Conservation (phyloP, 352 stramenopile species). For the Pythium monospermum region DNA sequence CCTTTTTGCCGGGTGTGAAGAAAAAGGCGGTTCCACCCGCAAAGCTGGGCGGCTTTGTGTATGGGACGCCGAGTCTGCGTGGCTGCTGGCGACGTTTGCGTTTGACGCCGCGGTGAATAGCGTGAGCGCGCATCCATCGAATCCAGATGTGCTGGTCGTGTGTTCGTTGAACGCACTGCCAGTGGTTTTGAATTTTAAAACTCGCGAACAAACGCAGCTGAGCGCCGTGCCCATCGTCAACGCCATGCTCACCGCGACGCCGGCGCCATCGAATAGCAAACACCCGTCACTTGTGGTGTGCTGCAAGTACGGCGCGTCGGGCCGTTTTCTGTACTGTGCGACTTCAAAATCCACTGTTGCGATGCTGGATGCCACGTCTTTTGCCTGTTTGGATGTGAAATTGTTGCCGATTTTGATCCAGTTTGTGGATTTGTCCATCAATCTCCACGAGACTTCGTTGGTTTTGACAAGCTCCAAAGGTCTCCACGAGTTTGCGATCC, state of each 20-base stretch:
- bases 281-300: conserved; percentile 50
- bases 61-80: conserved; percentile 59
- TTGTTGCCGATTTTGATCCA: conserved; percentile 54
- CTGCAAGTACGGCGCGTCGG: conserved; percentile 44
- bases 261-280: conserved; percentile 44
- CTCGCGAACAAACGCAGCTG: conserved; percentile 26
- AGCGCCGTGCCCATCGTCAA: conserved; percentile 46
- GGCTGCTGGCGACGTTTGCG: conserved; percentile 46
- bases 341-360: conserved; percentile 65
- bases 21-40: conserved; percentile 54
- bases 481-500: conserved; percentile 55
- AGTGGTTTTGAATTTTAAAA: conserved; percentile 44
- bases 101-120: conserved; percentile 57
- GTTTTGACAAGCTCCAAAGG: conserved; percentile 69
- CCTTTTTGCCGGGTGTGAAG: conserved; percentile 64
- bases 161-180: conserved; percentile 55
- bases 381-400: conserved; percentile 40
- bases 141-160: conserved; percentile 52
- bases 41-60: conserved; percentile 54
- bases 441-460: conserved; percentile 42
- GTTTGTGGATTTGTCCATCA: conserved; percentile 62
- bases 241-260: conserved; percentile 38
- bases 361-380: conserved; percentile 46
- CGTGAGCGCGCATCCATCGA: conserved; percentile 45
- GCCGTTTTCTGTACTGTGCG: conserved; percentile 57